These are phyloP conservation scores for Trapa incisa DNA, from an alignment of 345 rosid species.

Conservation along the genomic window DNA sequence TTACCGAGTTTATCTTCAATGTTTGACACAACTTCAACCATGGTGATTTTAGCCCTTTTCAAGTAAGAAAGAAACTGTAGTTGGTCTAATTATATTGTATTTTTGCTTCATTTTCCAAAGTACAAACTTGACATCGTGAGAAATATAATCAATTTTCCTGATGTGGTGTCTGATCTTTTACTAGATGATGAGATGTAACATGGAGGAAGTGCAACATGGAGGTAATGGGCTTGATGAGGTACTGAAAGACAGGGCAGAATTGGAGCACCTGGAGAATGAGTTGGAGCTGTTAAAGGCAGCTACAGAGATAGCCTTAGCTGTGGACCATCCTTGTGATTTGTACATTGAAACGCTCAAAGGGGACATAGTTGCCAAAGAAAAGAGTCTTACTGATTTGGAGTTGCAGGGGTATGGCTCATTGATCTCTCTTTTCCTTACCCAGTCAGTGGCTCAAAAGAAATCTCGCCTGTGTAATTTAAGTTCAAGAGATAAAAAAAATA, in stretches of 20 bases:
- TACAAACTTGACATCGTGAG: neutral
- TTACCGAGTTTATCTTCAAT: neutral
- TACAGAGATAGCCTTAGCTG: slow-evolving; percentile 40
- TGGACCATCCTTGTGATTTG: slow-evolving; percentile 30
- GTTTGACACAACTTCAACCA: neutral
- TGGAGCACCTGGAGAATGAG: slow-evolving; percentile 37
- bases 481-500: neutral
- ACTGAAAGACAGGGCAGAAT: slow-evolving; percentile 25
- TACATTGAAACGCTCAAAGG: slow-evolving; percentile 38
- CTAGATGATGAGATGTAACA: slow-evolving; percentile 23
- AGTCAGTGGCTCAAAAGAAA: neutral
- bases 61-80: neutral
- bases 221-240: slow-evolving; percentile 29
- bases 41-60: too few species aligned
- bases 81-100: neutral
- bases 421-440: neutral
- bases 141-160: neutral
- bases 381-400: slow-evolving; percentile 28
- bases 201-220: slow-evolving; percentile 19
- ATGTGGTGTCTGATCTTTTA: slow-evolving; percentile 14
- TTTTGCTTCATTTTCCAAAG: neutral
- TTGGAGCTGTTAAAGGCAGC: slow-evolving; percentile 41
- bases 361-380: slow-evolving; percentile 28
- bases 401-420: slow-evolving; percentile 36
- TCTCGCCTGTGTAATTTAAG: neutral